Evolutionary conservation across 192 early-diverging fungal genomes (phyloP).

Genomic region (Coemansia furcata): DNA sequence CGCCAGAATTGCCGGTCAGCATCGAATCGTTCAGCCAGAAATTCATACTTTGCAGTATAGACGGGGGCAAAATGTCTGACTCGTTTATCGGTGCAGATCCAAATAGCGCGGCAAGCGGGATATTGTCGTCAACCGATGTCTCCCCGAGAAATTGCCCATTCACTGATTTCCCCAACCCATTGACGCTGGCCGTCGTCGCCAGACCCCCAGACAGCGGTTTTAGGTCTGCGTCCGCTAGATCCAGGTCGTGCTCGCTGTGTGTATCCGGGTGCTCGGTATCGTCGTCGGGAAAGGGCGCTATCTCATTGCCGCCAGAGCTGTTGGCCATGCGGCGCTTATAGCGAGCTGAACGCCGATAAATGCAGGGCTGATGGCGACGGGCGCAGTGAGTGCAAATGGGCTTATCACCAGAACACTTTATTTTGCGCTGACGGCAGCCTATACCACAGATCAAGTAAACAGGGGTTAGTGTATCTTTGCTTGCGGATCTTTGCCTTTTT

Average conservation of each 20-base stretch:
- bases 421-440: constrained; percentile 53
- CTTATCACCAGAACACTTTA: constrained; percentile 52
- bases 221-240: not conserved
- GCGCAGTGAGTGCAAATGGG: constrained; percentile 51
- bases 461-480: not conserved
- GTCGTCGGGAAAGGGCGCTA: not conserved
- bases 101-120: constrained; percentile 45
- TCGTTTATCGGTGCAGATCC: constrained; percentile 43
- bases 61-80: constrained; percentile 48
- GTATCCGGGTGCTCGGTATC: not conserved
- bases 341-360: constrained; percentile 52
- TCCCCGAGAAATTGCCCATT: constrained; percentile 8
- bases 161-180: not conserved
- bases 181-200: not conserved
- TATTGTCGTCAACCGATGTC: constrained; percentile 26
- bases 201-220: not conserved
- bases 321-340: constrained; percentile 44
- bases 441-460: constrained; percentile 7
- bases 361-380: constrained; percentile 50
- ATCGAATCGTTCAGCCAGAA: constrained; percentile 54
- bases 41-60: constrained; percentile 53
- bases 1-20: constrained; percentile 20
- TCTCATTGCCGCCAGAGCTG: not conserved
- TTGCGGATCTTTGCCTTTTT: not conserved
- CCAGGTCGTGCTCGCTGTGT: not conserved